Base-by-base conservation (phyloP, 75 land plant species). In the Selaginella tamariscina region DNA sequence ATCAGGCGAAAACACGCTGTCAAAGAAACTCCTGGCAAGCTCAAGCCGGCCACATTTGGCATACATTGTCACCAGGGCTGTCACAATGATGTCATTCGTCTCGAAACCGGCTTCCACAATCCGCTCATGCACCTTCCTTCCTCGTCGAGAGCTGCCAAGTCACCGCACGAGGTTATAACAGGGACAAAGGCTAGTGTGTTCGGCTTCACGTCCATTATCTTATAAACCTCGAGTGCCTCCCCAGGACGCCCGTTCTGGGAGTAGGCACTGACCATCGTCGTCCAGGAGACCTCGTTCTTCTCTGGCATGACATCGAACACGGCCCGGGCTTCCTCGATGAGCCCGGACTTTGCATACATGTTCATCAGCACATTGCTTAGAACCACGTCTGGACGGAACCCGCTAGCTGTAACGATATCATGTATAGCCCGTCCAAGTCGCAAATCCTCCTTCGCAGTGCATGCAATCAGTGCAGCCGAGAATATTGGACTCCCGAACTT, bases 261-360 rank as follows among this genome's bases (percentile, higher is more conserved):
- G 49, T 39, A 39, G 49, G 11, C 49, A 15, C 49, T 15, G 49
- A 39, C 15, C 49, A 39, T 39, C 15, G 49, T 39, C 49, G 49
- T 39, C 49, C 49, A 39, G 49, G 49, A 39, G 49, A 39, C 49
- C 49, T 39, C 49, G 49, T 39, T 39, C 49, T 39, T 39, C 15
- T 39, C 49, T 39, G 49, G 5, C 49, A 39, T 39, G 11, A 5
- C 11, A 15, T 39, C 49, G 49, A 39, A 39, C 11, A 39, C 49
- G 11, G 15, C 11, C 49, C 49, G 49, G 49, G 49, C 49, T 39
- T 39, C 15, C 49, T 39, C 49, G 11, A 39, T 5, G 11, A 5
- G 11, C 15, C 49, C 49, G 15, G 11, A 39, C 49, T 39, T 39
- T 5, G 49, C 49, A 15, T 39, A 39, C 11, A 39, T 15, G 49